These are phyloP conservation scores for Suhomyces taliae DNA, from an alignment of 1,139 yeast genomes.

Conservation along the genomic window DNA sequence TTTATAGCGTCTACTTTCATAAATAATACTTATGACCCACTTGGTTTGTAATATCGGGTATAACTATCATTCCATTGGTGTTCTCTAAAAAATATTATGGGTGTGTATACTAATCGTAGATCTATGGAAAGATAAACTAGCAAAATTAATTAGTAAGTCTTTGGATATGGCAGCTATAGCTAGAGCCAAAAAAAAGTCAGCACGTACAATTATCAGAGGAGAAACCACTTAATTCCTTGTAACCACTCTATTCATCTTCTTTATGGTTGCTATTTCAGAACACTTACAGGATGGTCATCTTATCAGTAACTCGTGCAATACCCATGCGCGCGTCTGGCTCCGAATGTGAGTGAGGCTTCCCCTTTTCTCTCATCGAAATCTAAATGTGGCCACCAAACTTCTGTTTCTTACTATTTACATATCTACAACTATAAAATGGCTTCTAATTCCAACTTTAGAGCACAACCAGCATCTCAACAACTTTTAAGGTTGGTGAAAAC, in stretches of 20 bases:
- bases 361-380: not conserved
- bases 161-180: no score
- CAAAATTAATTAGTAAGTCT: no score
- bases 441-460: constrained; percentile 9
- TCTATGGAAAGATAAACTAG: no score
- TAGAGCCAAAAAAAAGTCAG: no score
- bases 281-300: not conserved
- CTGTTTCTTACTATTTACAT: not conserved
- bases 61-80: no score
- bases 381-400: constrained; percentile 1
- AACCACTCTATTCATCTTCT: not conserved
- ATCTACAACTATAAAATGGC: not conserved
- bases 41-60: no score
- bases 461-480: constrained; percentile 13
- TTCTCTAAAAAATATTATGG: no score
- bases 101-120: no score
- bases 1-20: no score
- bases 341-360: not conserved
- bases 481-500: constrained; percentile 27
- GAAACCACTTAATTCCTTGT: not conserved
- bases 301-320: not conserved
- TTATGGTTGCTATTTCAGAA: not conserved
- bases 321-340: constrained; percentile 1
- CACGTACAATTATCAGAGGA: no score
- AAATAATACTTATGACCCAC: no score